These are phyloP conservation scores for Capsella bursapastoris DNA, from an alignment of 345 rosid genomes.

Conservation along the genomic window DNA sequence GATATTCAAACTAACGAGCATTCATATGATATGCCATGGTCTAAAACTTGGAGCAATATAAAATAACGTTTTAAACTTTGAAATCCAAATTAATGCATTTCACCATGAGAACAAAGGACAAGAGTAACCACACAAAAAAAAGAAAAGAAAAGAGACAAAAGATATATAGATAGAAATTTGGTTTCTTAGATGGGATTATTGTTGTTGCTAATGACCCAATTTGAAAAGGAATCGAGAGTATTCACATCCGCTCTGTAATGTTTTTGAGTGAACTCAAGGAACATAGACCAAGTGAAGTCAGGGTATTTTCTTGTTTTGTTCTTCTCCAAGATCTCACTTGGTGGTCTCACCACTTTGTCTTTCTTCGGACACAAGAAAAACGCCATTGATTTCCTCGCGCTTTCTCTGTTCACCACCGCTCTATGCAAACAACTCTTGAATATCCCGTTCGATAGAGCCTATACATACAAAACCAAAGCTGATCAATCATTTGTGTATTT, in stretches of 20 bases:
- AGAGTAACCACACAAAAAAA: neutral
- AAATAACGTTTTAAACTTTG: constrained; percentile 12
- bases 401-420: constrained; percentile 87
- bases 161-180: neutral
- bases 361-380: constrained; percentile 89
- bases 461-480: neutral
- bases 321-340: constrained; percentile 61
- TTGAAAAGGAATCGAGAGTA: constrained; percentile 70
- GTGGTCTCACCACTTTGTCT: constrained; percentile 83
- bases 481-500: neutral
- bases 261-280: constrained; percentile 89
- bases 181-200: constrained; percentile 37
- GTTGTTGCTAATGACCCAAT: constrained; percentile 54
- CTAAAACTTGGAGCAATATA: constrained; percentile 21
- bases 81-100: constrained; percentile 16
- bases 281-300: constrained; percentile 85
- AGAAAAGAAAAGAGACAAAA: neutral
- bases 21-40: constrained; percentile 20
- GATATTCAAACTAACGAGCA: neutral
- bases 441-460: constrained; percentile 49
- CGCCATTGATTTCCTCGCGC: constrained; percentile 86
- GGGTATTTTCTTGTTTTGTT: constrained; percentile 69
- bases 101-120: constrained; percentile 30
- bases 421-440: constrained; percentile 73
- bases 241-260: constrained; percentile 94